Base-by-base conservation (phyloP, 2,329 filamentous ascomycete genomes). In the Calonectria hawksworthii region DNA sequence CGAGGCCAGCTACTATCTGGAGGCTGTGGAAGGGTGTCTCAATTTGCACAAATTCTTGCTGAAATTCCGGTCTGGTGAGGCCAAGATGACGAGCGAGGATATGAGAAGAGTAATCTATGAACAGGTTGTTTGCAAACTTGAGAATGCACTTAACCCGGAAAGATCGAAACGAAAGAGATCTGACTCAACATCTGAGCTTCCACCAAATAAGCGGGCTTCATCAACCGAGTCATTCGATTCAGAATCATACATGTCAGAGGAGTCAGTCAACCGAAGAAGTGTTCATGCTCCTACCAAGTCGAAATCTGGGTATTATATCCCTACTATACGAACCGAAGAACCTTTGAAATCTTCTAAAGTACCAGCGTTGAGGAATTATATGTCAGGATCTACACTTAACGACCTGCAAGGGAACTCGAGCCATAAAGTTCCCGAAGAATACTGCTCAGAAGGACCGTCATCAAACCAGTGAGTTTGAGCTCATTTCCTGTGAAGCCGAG, bases 51-150 rank as follows among this genome's bases (percentile, higher is more conserved):
- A 63, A 13, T 63, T 63, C 32, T 26, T 67, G 0, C 64, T 50
- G n/a, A 67, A 52, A 38, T 51, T 51, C 8, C 28, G 30, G 16
- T 44, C 30, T 21, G 41, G 30, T 1, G 28, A n/a, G 23, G 13
- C 32, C 3, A 51, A 28, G 23, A 63, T 63, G n/a, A 63, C 44
- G 3, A 23, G 44, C 7, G 32, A 34, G 14, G 64, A 51, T 10
- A 51, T 67, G 30, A 52, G 64, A 26, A 52, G 23, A 16, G 44
- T 51, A 8, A 67, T 67, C 16, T 52, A 67, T n/a, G 64, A 67
- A 4, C 30, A 67, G 18, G 7, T 67, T 18, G 47, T 52, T 16
- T n/a, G 30, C n/a, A 67, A 67, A 32, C 64, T 67, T 36, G 44
- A 67, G 30, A 26, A 36, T 32, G 30, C 30, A 9, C 28, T 51